Evolutionary conservation across 2,329 filamentous ascomycete genomes (phyloP).

Genomic region (Paraphaeosphaeria sporulosa): DNA sequence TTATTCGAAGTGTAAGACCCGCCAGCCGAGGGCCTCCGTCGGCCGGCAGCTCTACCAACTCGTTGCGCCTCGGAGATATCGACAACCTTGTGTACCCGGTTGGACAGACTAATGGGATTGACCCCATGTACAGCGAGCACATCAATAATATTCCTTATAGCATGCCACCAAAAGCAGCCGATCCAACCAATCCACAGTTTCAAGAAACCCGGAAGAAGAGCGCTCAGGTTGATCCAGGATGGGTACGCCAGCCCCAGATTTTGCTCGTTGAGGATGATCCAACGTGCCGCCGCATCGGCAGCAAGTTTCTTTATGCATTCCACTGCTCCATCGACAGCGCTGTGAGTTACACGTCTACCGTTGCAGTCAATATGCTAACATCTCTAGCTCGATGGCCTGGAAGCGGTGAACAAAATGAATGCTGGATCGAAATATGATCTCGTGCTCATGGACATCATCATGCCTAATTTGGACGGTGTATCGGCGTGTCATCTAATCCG

Average conservation of each 20-base stretch:
- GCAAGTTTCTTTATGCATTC: constrained; percentile 72
- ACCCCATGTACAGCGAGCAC: constrained; percentile 92
- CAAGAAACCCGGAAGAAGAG: constrained; percentile 68
- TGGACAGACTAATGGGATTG: constrained; percentile 88
- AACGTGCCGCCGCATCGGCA: constrained; percentile 71
- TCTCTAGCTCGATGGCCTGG: constrained; percentile 78
- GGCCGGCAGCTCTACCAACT: constrained; percentile 58
- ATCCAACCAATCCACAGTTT: constrained; percentile 56
- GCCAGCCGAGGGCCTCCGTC: constrained; percentile 56
- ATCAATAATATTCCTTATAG: constrained; percentile 93
- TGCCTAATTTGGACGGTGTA: constrained; percentile 94
- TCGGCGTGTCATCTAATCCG: constrained; percentile 93
- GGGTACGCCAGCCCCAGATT: constrained; percentile 76
- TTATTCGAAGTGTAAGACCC: constrained; percentile 57
- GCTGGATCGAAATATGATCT: constrained; percentile 70
- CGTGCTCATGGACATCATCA: constrained; percentile 74
- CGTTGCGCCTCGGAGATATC: constrained; percentile 65
- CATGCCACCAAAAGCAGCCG: constrained; percentile 70
- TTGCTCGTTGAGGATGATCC: constrained; percentile 86
- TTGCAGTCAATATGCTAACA: constrained; percentile 32
- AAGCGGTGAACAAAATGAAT: constrained; percentile 88
- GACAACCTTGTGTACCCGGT: constrained; percentile 87
- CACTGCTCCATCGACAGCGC: constrained; percentile 69
- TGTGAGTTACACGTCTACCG: constrained; percentile 52
- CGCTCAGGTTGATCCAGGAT: constrained; percentile 67